Percentiles rank a stretch among this genome's conserved stretches.
These are phyloP conservation scores for Neurospora africana DNA, from an alignment of 495 filamentous ascomycete genomes.

Conservation along the genomic window DNA sequence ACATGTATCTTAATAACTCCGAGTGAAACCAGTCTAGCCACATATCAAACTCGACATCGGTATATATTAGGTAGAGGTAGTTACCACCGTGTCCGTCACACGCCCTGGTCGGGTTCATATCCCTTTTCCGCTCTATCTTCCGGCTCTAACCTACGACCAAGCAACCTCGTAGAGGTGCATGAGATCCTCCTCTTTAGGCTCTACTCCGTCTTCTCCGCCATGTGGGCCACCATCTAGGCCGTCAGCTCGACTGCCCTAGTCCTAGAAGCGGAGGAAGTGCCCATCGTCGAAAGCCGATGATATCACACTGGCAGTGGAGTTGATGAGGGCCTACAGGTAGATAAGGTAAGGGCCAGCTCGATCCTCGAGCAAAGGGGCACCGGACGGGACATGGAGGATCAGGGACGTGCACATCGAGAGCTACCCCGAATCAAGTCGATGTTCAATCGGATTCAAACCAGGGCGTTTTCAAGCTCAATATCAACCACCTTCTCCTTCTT, in stretches of 20 bases:
- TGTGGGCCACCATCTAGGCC: neutral
- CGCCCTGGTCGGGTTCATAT: neutral
- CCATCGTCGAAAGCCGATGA: neutral
- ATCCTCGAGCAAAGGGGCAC: neutral
- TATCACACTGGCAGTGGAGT: neutral
- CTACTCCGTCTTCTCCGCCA: neutral
- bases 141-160: neutral
- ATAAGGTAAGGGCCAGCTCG: neutral
- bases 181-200: neutral
- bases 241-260: neutral
- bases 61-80: no score
- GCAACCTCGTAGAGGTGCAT: neutral
- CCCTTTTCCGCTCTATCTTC: neutral
- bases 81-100: neutral
- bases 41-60: no score
- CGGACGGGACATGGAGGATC: no score
- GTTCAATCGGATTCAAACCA: constrained; percentile 76
- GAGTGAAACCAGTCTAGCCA: no score
- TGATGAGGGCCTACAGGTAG: neutral
- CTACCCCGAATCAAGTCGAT: constrained; percentile 60
- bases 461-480: constrained; percentile 89
- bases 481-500: constrained; percentile 63
- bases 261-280: neutral
- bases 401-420: no score
- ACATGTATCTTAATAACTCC: neutral